Evolutionary conservation across 2,329 filamentous ascomycete genomes (phyloP), one percentile per base, ranked within the genome.

Genomic region (Colletotrichum zoysiae): DNA sequence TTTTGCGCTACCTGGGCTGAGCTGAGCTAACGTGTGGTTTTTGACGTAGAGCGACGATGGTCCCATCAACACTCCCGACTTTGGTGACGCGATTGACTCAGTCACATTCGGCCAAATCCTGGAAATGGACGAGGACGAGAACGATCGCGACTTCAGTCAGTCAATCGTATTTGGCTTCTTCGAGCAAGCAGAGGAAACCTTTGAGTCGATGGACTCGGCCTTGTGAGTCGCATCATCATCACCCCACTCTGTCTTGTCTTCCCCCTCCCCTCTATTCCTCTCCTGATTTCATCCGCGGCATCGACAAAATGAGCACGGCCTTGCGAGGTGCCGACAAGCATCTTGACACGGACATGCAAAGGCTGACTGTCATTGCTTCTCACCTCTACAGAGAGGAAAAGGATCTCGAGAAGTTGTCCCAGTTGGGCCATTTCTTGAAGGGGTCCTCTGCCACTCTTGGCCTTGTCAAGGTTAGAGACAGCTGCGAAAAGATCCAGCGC

Each of bases 401-500:
- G 78, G 86, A 97, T 71, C 89, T 98, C 69, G 82, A 84, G n/a
- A 85, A 90, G 75, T 89, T 98, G 48, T 97, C 94, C 44, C 87
- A 89, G 65, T 90, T 97, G 42, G 96, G 96, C 53, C 96, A 99
- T 84, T 99, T 97, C 84, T 88, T 99, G 76, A 99, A 99, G 84
- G 96, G 96, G 72, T 98, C 95, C 8, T 98, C 95, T 11, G 95
- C 96, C 50, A 98, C 96, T 5, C 88, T 99, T 65, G 96, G 96
- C 57, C 89, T 98, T 67, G 92, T 89, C 78, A 97, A 97, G 82
- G 92, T 99, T 77, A 93, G 94, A 81, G 95, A 98, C 78, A 92
- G 90, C 74, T 99, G 96, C 84, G 95, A 98, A 84, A 95, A 97
- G 86, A 98, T 99, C 78, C 95, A 99, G 82, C 92, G 97, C 79